phyloP scores from a whole-genome alignment of 2,329 filamentous ascomycete genomes.

The Diaporthe humulicola region DNA sequence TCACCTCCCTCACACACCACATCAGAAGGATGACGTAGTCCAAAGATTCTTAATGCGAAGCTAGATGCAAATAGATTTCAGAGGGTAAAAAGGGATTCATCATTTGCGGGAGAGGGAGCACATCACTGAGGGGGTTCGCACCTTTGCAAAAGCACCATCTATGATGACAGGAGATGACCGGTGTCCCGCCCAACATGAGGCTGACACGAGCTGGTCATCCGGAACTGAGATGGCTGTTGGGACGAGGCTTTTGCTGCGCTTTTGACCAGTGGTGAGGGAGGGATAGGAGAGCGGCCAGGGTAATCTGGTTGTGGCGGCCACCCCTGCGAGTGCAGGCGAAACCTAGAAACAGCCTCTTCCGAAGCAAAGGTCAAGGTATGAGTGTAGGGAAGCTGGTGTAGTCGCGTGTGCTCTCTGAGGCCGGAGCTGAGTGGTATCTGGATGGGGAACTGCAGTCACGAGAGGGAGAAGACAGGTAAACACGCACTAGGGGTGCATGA shows the following conservation, averaged over 20 bases:
- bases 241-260: neutral
- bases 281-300: neutral
- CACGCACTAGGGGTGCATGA: neutral
- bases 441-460: neutral
- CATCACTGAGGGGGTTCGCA: conserved; percentile 11
- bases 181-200: neutral
- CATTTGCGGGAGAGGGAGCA: neutral
- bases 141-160: neutral
- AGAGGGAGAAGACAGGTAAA: neutral
- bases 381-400: neutral
- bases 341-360: neutral
- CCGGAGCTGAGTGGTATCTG: neutral
- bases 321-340: neutral
- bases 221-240: neutral
- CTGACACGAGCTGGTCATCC: neutral
- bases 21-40: neutral
- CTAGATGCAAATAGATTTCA: neutral
- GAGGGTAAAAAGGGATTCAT: neutral
- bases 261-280: neutral
- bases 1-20: conserved; percentile 3
- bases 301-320: neutral
- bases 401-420: neutral
- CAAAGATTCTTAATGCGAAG: neutral
- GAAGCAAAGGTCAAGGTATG: neutral
- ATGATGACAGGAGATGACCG: neutral